A percentile compares a stretch with the other conserved stretches of the same genome.
Conservation (phyloP, 352 stramenopile species). For the Pythium brassicae region DNA sequence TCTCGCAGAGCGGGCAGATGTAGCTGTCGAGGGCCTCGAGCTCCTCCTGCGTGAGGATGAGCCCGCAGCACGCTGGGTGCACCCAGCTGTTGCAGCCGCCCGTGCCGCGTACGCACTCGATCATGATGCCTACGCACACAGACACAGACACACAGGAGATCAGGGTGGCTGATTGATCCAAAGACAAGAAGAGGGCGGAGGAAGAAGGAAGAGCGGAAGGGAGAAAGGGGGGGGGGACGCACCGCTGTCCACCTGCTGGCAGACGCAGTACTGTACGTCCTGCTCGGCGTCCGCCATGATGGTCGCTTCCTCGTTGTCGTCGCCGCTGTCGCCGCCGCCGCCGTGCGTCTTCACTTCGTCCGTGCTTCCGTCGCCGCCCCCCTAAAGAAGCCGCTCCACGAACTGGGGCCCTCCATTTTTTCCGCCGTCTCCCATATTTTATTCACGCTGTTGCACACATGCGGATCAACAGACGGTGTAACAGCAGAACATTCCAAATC, state of each 20-base stretch:
- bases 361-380: slow-evolving; percentile 4
- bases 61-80: slow-evolving; percentile 83
- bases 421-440: too few relatives aligned
- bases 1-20: slow-evolving; percentile 82
- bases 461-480: too few relatives aligned
- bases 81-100: slow-evolving; percentile 91
- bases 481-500: too few relatives aligned
- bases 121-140: slow-evolving; percentile 81
- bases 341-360: neutral
- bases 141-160: slow-evolving; percentile 1
- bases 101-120: slow-evolving; percentile 88
- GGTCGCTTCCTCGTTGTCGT: neutral
- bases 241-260: slow-evolving; percentile 74
- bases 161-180: too few relatives aligned
- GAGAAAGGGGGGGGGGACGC: slow-evolving; percentile 7
- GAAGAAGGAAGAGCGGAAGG: neutral
- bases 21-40: slow-evolving; percentile 81
- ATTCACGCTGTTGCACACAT: too few relatives aligned
- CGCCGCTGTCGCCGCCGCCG: neutral
- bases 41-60: slow-evolving; percentile 83
- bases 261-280: slow-evolving; percentile 79
- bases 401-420: too few relatives aligned
- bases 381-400: neutral
- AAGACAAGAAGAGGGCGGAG: neutral
- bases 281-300: slow-evolving; percentile 31